Percentiles rank a stretch among this genome's conserved stretches.
Evolutionary conservation across 371 early-diverging fungal genomes (phyloP).

Genomic region (Zychaea mexicana): DNA sequence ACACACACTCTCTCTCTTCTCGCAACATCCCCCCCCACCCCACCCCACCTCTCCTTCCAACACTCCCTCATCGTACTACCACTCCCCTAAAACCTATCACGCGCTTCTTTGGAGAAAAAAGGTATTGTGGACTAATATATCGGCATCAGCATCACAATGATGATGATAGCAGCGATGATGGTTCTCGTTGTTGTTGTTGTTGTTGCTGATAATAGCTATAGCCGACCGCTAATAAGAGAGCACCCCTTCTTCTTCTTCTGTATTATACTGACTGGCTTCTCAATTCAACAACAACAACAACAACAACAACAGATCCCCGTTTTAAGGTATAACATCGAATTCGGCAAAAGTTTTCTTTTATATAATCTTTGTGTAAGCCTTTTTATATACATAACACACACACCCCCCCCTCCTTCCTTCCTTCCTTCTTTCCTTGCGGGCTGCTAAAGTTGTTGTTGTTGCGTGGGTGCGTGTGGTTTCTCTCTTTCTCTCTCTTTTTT

Average conservation of each 20-base stretch:
- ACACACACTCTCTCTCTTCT: not conserved
- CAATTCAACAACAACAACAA: no score
- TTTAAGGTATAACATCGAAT: constrained; percentile 1
- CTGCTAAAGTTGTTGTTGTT: not conserved
- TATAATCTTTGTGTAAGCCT: not conserved
- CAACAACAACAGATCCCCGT: not conserved
- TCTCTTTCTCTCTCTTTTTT: not conserved
- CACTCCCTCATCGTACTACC: no score
- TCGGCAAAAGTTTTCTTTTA: not conserved
- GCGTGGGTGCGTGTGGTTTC: not conserved
- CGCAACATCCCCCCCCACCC: not conserved
- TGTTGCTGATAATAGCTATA: no score
- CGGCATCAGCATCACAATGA: no score
- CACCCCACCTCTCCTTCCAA: not conserved
- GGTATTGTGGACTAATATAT: no score
- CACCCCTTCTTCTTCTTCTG: no score
- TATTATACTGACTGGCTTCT: no score
- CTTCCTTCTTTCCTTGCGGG: not conserved
- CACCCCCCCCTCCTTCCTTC: not conserved
- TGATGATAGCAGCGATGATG: no score
- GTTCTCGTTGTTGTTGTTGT: no score
- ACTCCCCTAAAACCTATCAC: no score
- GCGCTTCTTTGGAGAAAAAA: no score
- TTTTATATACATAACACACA: not conserved
- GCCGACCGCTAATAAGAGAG: no score